Base-by-base conservation (phyloP, 192 early-diverging fungal genomes). In the Umbelopsis isabellina region DNA sequence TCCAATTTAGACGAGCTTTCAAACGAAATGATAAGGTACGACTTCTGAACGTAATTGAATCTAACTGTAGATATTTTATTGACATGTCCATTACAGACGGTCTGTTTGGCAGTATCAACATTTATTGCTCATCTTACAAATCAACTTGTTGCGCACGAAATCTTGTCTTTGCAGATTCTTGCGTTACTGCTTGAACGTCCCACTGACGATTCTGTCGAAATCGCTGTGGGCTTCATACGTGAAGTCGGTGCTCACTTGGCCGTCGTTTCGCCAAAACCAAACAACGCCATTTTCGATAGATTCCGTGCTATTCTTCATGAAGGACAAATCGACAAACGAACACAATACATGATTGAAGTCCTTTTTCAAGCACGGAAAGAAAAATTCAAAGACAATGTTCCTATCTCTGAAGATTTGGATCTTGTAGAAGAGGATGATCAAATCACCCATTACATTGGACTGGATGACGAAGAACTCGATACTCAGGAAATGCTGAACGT, bases 291-390 rank as follows among this genome's bases (percentile, higher is more conserved):
- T 23, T 98, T 94, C 81, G 95, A 98, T 71, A 88, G 95, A 6
- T 94, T 98, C 72, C 86, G 95, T 25, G 88, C 91, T 4, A 94
- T 97, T 53, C 77, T 98, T 44, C 95, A 98, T 73, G 96, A 98
- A 74, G 95, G 94, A 10, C 85, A 89, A 44, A 94, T 98, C 50
- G 96, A 97, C 67, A 95, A 94, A 74, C 93, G 97, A 72, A 89
- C 93, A 5, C 95, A 98, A 78, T 95, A 97, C 70, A 98, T 97
- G 96, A 93, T 98, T 33, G 97, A 98, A 78, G 96, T 96, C 20
- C 72, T 98, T 33, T 97, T 98, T 76, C 96, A 98, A 84, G 86
- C 95, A 22, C 86, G 97, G 44, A 94, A 94, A 64, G 94, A 97
- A 53, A 94, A 94, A 65, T 98, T 93, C 83, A 95, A 96, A 66